These are phyloP conservation scores for Plasmodium gaboni DNA, from an alignment of 169 alveolate species.

Conservation along the genomic window DNA sequence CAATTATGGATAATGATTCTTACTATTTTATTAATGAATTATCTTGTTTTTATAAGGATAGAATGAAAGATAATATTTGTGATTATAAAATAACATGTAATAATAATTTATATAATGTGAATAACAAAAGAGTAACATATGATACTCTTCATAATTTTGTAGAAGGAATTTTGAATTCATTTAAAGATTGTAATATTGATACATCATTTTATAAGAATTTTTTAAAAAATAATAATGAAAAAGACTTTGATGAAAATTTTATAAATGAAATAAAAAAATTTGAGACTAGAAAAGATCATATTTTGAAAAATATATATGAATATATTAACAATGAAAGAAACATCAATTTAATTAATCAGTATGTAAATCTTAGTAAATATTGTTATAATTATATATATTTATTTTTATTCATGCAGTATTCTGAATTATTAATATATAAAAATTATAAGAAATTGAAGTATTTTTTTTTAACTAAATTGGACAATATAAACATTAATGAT, in stretches of 20 bases:
- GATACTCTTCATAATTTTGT: conserved; percentile 23
- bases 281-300: conserved; percentile 51
- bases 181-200: conserved; percentile 11
- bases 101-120: conserved; percentile 6
- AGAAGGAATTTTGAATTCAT: conserved; percentile 12
- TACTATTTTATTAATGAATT: background rate
- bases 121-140: background rate
- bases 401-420: conserved; percentile 54
- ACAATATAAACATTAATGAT: background rate
- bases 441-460: conserved; percentile 28
- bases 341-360: conserved; percentile 20
- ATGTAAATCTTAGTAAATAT: conserved; percentile 33
- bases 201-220: conserved; percentile 17
- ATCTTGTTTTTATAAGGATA: background rate
- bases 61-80: background rate
- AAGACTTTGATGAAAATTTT: conserved; percentile 40
- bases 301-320: conserved; percentile 58
- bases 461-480: conserved; percentile 6
- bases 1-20: background rate
- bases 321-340: conserved; percentile 52
- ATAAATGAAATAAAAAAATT: conserved; percentile 59
- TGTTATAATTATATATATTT: conserved; percentile 35
- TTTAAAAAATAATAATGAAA: conserved; percentile 24
- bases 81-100: background rate
- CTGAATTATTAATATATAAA: conserved; percentile 37